Base-by-base conservation (phyloP, 1,139 yeast genomes). In the Arxiozyma heterogenica region DNA sequence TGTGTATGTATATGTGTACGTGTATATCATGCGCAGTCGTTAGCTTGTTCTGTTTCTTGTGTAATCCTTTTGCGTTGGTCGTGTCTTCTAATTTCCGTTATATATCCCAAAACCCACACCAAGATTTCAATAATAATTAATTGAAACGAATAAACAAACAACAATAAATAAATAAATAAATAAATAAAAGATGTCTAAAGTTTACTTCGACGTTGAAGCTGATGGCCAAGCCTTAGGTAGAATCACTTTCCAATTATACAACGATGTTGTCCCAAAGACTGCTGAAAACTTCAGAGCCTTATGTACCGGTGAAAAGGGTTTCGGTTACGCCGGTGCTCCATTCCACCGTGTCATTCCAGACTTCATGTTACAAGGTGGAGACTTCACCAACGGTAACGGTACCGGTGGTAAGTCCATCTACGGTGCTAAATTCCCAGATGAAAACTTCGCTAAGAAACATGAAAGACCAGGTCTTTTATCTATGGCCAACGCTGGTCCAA, bases 331-430 rank as follows among this genome's bases (percentile, higher is more conserved):
- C 70, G 81, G 80, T 63, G 86, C 95, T 39, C 76, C 82, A 61
- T 90, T 90, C 90, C 97, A 90, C 83, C 84, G 97, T 75, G 91
- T 90, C 62, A 90, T 90, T 68, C 93, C 94, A 67, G 80, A 85
- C 67, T 90, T 90, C 76, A 90, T 90, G 97, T 80, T 90, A 72
- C 97, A 90, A 77, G 97, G 97, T 74, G 97, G 97, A 77, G 97
- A 90, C 74, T 89, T 90, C 78, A 89, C 95, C 73, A 78, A 84
- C 70, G 84, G 88, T 69, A 86, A 85, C 73, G 97, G 97, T 64
- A 86, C 94, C 65, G 97, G 97, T 71, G 96, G 97, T 71, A 87
- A 87, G 77, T 86, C 95, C 57, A 90, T 91, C 77, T 90, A 89
- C 77, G 96, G 96, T 64, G 79, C 76, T 68, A 86, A 82, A 74